Evolutionary conservation across 2,329 filamentous ascomycete genomes (phyloP).

Genomic region (Aspergillus calidoustus): DNA sequence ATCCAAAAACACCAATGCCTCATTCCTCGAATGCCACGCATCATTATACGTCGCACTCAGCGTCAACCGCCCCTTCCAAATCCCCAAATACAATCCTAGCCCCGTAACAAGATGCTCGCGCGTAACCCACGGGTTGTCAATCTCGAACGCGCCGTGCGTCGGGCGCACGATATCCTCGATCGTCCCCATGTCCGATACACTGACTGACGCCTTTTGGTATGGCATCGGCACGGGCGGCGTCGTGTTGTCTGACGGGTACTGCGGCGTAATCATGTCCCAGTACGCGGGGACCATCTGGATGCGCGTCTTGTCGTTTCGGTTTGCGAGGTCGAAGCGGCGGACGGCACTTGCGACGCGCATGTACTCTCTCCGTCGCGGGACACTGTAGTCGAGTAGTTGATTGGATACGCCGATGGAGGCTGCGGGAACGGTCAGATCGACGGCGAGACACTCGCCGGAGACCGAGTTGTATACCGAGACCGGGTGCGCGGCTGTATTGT

Average conservation of each 20-base stretch:
- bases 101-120: conserved; percentile 51
- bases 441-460: conserved; percentile 25
- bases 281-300: conserved; percentile 25
- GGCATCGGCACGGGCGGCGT: conserved; percentile 23
- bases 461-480: conserved; percentile 32
- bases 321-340: conserved; percentile 24
- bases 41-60: conserved; percentile 51
- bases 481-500: conserved; percentile 23
- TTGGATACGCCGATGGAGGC: neutral
- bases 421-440: conserved; percentile 26
- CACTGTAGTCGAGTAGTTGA: neutral
- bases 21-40: conserved; percentile 44
- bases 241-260: conserved; percentile 21
- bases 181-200: conserved; percentile 30
- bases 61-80: conserved; percentile 40
- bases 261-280: conserved; percentile 26
- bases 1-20: conserved; percentile 25
- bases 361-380: conserved; percentile 17
- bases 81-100: conserved; percentile 47
- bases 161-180: conserved; percentile 42
- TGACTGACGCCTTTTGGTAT: conserved; percentile 27
- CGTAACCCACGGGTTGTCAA: conserved; percentile 50
- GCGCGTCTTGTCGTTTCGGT: conserved; percentile 27
- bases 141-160: conserved; percentile 31
- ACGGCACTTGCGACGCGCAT: conserved; percentile 16